phyloP scores from a whole-genome alignment of 1,284 basidiomycete genomes.

The Ustanciosporium gigantosporum region DNA sequence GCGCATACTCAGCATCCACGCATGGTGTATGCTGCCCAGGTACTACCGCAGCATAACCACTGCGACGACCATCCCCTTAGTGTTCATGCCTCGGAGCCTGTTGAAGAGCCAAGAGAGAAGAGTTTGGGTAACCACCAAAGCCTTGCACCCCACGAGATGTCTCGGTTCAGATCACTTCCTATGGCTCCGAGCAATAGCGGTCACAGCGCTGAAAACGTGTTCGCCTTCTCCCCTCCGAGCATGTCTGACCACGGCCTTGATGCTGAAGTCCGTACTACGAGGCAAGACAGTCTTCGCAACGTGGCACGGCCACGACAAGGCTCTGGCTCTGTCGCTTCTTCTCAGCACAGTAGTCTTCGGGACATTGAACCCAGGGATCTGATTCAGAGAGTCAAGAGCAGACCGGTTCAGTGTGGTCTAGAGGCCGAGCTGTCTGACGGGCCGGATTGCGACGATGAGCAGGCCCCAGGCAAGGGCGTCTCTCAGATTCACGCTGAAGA shows the following conservation, averaged over 20 bases:
- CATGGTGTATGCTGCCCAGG: too few species aligned
- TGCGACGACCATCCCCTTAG: conserved; percentile 11
- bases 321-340: conserved; percentile 16
- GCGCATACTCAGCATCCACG: too few species aligned
- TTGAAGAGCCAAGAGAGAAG: too few species aligned
- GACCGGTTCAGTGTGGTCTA: conserved; percentile 13
- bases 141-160: too few species aligned
- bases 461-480: neutral
- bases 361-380: conserved; percentile 22
- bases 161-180: neutral
- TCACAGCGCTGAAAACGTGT: conserved; percentile 17
- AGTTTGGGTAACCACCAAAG: too few species aligned
- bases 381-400: conserved; percentile 10
- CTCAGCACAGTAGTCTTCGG: conserved; percentile 15
- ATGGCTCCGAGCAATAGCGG: neutral
- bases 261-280: neutral
- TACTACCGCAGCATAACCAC: neutral
- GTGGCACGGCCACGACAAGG: too few species aligned
- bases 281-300: too few species aligned
- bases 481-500: conserved; percentile 15
- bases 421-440: conserved; percentile 19
- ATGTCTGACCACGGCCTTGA: conserved; percentile 4
- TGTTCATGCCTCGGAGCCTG: neutral
- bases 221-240: conserved; percentile 27
- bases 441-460: neutral